Evolutionary conservation across 1,284 basidiomycete species (phyloP).

Genomic region (Melampsora occidentalis): DNA sequence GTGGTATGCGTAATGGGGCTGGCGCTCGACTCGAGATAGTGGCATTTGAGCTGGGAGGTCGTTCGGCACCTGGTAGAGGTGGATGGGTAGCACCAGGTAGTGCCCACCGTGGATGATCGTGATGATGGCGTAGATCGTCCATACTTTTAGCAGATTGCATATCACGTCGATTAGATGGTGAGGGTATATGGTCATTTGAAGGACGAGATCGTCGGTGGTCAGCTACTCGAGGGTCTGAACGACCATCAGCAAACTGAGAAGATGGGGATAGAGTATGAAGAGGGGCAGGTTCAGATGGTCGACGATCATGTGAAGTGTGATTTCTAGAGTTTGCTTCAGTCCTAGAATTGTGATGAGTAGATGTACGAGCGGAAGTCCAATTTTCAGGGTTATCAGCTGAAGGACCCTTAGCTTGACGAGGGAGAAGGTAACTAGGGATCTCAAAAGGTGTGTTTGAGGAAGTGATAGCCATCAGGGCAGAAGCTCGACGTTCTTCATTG

Average conservation of each 20-base stretch:
- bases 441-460: constrained; percentile 31
- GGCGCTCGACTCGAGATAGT: constrained; percentile 4
- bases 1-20: constrained; percentile 22
- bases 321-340: constrained; percentile 14
- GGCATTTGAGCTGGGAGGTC: constrained; percentile 4
- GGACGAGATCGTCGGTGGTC: constrained; percentile 8
- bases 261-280: neutral
- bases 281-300: constrained; percentile 28
- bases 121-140: constrained; percentile 30
- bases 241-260: constrained; percentile 20
- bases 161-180: constrained; percentile 11
- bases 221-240: constrained; percentile 2
- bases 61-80: constrained; percentile 27
- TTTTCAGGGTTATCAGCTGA: constrained; percentile 27
- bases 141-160: constrained; percentile 40
- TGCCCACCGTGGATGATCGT: constrained; percentile 12
- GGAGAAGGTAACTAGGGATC: constrained; percentile 7
- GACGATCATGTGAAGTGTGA: constrained; percentile 17
- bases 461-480: constrained; percentile 3
- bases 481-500: constrained; percentile 20
- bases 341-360: constrained; percentile 11
- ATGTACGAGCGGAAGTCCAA: constrained; percentile 13
- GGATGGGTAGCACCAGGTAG: constrained; percentile 22
- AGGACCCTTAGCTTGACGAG: constrained; percentile 14
- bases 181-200: neutral